These are phyloP conservation scores for Fusarium buxicola DNA, from an alignment of 2,329 filamentous ascomycete genomes.

Conservation along the genomic window DNA sequence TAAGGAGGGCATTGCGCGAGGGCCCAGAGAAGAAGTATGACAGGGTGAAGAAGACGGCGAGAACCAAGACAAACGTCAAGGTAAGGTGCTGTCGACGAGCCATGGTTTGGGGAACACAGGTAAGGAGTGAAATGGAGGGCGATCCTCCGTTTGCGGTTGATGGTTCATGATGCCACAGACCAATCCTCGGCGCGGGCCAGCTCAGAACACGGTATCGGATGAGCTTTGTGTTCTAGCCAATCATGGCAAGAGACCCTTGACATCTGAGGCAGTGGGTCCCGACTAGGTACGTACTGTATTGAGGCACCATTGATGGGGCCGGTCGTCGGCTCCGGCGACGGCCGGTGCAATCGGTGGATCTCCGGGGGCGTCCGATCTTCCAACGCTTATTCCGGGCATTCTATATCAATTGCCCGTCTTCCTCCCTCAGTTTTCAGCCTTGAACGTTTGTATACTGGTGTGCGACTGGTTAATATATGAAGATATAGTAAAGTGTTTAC, in stretches of 20 bases:
- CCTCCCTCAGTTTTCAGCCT: not conserved
- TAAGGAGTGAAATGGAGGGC: slow-evolving; percentile 40
- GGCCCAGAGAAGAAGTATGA: slow-evolving; percentile 69
- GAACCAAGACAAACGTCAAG: slow-evolving; percentile 64
- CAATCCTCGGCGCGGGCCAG: slow-evolving; percentile 25
- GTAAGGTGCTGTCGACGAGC: slow-evolving; percentile 66
- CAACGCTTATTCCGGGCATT: not conserved
- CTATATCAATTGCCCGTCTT: too few relatives aligned
- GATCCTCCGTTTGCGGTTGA: slow-evolving; percentile 38
- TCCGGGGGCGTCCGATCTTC: slow-evolving; percentile 8
- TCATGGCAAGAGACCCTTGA: slow-evolving; percentile 28
- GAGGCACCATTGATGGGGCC: slow-evolving; percentile 37
- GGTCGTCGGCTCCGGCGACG: slow-evolving; percentile 33
- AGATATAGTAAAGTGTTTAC: too few relatives aligned
- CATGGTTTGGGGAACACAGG: slow-evolving; percentile 52
- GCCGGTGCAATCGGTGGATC: slow-evolving; percentile 24
- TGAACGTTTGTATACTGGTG: too few relatives aligned
- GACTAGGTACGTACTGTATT: slow-evolving; percentile 21
- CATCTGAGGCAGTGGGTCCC: slow-evolving; percentile 22
- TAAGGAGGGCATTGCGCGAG: slow-evolving; percentile 28
- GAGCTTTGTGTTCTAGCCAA: slow-evolving; percentile 35
- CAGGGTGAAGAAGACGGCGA: slow-evolving; percentile 67
- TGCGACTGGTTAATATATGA: not conserved
- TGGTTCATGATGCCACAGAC: slow-evolving; percentile 39
- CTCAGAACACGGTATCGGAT: slow-evolving; percentile 37